Base-by-base conservation (phyloP, 148 eudicot species). In the Nepenthes gracilis region DNA sequence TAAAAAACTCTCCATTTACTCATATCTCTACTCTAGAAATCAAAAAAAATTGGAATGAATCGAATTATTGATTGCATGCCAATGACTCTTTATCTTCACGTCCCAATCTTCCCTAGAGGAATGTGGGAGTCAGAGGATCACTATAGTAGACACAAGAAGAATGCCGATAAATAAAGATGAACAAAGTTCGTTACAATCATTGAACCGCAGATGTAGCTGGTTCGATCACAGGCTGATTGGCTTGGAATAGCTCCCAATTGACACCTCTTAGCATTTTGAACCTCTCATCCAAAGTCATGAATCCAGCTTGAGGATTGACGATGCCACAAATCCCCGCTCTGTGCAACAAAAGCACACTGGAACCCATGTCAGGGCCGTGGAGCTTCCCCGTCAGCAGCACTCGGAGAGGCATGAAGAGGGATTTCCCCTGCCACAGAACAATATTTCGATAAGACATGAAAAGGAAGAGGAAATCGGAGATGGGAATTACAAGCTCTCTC, bases 381-480 rank as follows among this genome's bases (percentile, higher is more conserved):
- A 93, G 85, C 80, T 88, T 86, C 66, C 99, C 97, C 12, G 96
- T 88, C 35, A 93, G 74, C 77, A 88, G 66, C 61, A 93, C 88
- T 61, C 99, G 84, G 11, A 93, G 91, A 60, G 99, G 99, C 95
- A 93, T 84, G 85, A 93, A 88, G 33, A 92, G 88, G 59, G 79
- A 83, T 80, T 88, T 93, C 14, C 99, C 99, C 99, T 93, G 86
- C 34, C 52, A 70, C 37, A 34, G 54, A 32, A 47, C 4, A 33
- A 49, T 7, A 60, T 50, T 23, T 51, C 48, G 32, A 32, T 68
- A 43, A 61, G 58, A 54, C 1, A 60, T 2, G 59, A 55, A 45
- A 5, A 47, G 65, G 43, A 64, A 55, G 61, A 35, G 57, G 35
- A 38, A 2, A 13, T 2, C 33, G 0, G 35, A 59, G 34, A 1